Evolutionary conservation across 148 eudicot genomes (phyloP).

Genomic region (Heliamphora exappendiculata): DNA sequence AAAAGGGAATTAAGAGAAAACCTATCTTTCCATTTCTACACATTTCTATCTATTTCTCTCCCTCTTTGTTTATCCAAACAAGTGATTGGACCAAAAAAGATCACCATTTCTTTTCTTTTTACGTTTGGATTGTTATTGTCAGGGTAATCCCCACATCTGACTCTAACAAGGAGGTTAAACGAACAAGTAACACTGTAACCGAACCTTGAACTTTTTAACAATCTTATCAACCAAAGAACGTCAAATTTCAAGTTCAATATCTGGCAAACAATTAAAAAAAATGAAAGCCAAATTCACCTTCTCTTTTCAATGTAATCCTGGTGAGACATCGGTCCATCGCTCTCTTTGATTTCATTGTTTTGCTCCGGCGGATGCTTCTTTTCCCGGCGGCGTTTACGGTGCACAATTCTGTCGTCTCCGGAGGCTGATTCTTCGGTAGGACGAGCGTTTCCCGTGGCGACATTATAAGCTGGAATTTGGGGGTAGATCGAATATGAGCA

Average conservation of each 20-base stretch:
- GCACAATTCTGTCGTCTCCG: conserved; percentile 1
- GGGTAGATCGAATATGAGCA: background rate
- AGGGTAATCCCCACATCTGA: no score
- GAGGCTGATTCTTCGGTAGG: conserved; percentile 17
- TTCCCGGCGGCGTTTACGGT: conserved; percentile 41
- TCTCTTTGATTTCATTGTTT: conserved; percentile 13
- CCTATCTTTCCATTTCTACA: no score
- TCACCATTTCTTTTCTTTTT: no score
- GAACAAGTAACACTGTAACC: background rate
- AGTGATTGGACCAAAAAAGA: no score
- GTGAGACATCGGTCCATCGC: conserved; percentile 66
- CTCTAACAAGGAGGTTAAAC: background rate
- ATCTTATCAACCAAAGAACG: background rate
- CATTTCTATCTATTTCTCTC: no score
- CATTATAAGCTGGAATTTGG: conserved; percentile 45
- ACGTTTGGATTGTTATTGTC: no score
- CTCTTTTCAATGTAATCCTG: conserved; percentile 50
- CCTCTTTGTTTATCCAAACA: no score
- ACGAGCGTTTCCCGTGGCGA: conserved; percentile 48
- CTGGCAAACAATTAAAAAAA: background rate
- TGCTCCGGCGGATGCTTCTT: conserved; percentile 11
- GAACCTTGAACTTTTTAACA: background rate
- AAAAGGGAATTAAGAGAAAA: no score
- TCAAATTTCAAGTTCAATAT: background rate
- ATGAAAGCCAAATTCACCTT: conserved; percentile 29